phyloP scores from a whole-genome alignment of 2,329 filamentous ascomycete genomes.

The Exophiala phaeomuriformis region DNA sequence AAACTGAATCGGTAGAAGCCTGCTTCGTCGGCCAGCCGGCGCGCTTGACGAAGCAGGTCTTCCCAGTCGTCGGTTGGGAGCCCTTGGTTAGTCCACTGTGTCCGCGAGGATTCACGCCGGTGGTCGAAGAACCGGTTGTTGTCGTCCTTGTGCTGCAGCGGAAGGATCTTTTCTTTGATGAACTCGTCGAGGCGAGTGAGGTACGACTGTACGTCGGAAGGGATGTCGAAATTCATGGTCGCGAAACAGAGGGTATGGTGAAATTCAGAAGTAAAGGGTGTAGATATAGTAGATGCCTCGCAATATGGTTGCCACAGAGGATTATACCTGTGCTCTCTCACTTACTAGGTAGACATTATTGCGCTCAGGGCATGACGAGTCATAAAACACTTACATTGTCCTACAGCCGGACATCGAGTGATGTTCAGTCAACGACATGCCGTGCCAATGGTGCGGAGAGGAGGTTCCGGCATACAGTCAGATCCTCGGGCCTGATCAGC shows the following conservation, averaged over 20 bases:
- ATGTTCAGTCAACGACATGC: no score
- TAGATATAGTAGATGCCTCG: not conserved
- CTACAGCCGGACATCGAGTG: no score
- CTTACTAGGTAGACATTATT: no score
- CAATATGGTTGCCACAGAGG: not conserved
- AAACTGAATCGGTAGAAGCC: conserved; percentile 56
- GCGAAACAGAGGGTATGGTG: not conserved
- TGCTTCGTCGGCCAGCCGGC: conserved; percentile 49
- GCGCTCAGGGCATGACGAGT: no score
- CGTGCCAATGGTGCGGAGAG: no score
- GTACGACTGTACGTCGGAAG: conserved; percentile 43
- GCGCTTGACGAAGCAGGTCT: conserved; percentile 44
- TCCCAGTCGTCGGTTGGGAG: conserved; percentile 56
- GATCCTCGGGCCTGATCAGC: not conserved
- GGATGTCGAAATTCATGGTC: conserved; percentile 51
- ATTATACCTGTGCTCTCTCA: no score
- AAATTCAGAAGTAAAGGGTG: not conserved
- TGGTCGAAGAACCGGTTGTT: conserved; percentile 61
- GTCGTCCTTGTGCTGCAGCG: conserved; percentile 49
- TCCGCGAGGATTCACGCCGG: conserved; percentile 54
- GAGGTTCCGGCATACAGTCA: not conserved
- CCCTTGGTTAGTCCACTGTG: conserved; percentile 52
- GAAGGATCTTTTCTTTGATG: conserved; percentile 48
- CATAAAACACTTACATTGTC: no score
- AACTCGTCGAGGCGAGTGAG: conserved; percentile 50